Base-by-base conservation (phyloP, 2,329 filamentous ascomycete species). In the Alternaria dauci region DNA sequence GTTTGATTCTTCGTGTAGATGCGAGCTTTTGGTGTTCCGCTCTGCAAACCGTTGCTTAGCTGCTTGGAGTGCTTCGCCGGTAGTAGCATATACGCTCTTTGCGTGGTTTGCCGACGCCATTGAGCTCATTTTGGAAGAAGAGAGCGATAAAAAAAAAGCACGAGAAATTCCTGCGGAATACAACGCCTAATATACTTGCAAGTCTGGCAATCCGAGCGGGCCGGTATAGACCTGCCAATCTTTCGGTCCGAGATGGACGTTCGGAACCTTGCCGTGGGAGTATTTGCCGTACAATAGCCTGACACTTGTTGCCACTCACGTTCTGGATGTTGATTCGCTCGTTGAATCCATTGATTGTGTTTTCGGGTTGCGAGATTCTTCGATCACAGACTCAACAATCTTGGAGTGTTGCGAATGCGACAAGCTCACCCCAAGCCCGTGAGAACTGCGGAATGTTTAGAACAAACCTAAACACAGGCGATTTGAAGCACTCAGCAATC, bases 1-100 rank as follows among this genome's bases (percentile, higher is more conserved):
- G 5, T 59, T 65, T 1, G 79, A 73, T 46, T 70, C 61, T 26
- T 75, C 36, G 48, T 80, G 72, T 28, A 77, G 36, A n/a, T 54
- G 55, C 30, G 70, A 51, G 26, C 73, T 76, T 20, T 57, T 62
- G 3, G 50, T 26, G 53, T 76, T 73, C 26, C 63, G 56, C 28
- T 61, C 61, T n/a, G 54, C 51, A 39, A 70, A 65, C 58, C 62
- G 52, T 12, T 52, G 34, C 43, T 67, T 66, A 5, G 71, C 71
- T 18, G 64, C 68, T 20, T 68, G 41, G 9, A 75, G 57, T 16
- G 65, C 70, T 34, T 67, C 65, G 11, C 41, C 32, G 11, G 44
- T 42, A 8, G 46, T 66, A 4, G 52, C 39, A 39, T 68, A 25
- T 5, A 44, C 57, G 32, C 32, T 36, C 32, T 36, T 36, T 16